These are phyloP conservation scores for Rhodamnia argentea DNA, from an alignment of 345 rosid genomes.

Conservation along the genomic window DNA sequence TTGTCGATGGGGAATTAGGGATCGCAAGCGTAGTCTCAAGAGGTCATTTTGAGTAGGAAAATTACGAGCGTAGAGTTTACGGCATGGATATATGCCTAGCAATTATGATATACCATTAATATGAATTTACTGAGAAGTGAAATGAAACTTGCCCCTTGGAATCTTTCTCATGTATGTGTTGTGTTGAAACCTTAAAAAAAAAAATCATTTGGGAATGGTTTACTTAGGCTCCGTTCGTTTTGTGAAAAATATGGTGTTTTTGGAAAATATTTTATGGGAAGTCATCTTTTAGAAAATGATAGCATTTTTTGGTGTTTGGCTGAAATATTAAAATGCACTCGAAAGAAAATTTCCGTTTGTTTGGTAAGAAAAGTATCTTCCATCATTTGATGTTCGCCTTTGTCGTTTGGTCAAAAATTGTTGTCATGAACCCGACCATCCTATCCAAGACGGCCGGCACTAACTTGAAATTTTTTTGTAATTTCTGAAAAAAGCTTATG, in stretches of 20 bases:
- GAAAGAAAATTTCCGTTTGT: rapidly evolving
- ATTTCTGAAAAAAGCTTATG: no score
- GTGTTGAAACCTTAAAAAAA: background rate
- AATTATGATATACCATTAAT: background rate
- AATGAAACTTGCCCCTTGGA: background rate
- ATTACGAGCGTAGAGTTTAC: rapidly evolving
- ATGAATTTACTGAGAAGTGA: background rate
- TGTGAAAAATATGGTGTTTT: rapidly evolving
- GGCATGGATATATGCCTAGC: background rate
- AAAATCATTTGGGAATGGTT: background rate
- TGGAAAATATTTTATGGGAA: background rate
- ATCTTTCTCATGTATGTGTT: background rate
- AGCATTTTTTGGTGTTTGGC: background rate
- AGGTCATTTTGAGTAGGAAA: background rate
- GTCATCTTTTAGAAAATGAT: background rate
- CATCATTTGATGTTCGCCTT: no score
- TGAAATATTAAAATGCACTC: background rate
- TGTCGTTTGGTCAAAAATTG: no score
- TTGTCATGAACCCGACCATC: no score
- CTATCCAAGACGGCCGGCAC: no score
- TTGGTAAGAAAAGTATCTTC: background rate
- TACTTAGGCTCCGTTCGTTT: background rate
- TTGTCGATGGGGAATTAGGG: background rate
- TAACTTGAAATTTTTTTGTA: no score
- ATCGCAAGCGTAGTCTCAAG: background rate